These are phyloP conservation scores for Chlorophyllum brunneum DNA, from an alignment of 768 basidiomycete species.

Conservation along the genomic window DNA sequence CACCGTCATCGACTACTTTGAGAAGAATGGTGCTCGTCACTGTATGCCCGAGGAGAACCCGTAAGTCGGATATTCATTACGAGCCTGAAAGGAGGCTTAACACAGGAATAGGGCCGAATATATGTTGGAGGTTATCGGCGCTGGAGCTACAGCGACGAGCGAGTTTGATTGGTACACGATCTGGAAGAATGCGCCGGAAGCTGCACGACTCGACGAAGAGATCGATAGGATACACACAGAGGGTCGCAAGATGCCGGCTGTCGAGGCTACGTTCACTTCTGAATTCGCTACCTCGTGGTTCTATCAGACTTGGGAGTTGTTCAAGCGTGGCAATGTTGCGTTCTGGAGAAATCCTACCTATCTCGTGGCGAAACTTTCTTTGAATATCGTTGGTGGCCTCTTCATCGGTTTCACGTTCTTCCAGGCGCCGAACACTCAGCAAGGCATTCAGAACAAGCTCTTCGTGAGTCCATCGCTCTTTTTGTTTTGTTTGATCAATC, in stretches of 20 bases:
- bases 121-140: conserved; percentile 72
- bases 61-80: conserved; percentile 28
- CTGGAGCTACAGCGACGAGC: conserved; percentile 60
- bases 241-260: conserved; percentile 37
- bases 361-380: conserved; percentile 51
- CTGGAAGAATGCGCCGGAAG: conserved; percentile 55
- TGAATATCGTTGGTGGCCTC: conserved; percentile 51
- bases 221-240: conserved; percentile 46
- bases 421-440: conserved; percentile 47
- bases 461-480: conserved; percentile 46
- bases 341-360: conserved; percentile 61
- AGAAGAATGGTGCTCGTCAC: conserved; percentile 56
- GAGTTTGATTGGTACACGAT: conserved; percentile 49
- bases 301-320: conserved; percentile 41
- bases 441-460: conserved; percentile 62
- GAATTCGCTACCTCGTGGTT: conserved; percentile 53
- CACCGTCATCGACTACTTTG: conserved; percentile 72
- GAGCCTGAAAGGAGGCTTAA: not conserved
- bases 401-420: conserved; percentile 66
- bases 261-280: conserved; percentile 32
- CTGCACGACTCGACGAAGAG: conserved; percentile 28
- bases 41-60: conserved; percentile 74
- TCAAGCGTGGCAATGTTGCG: conserved; percentile 39
- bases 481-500: conserved; percentile 13
- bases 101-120: conserved; percentile 45